Percentiles rank a stretch among this genome's conserved stretches.
These are phyloP conservation scores for Chalaropsis thielavioides DNA, from an alignment of 2,329 filamentous ascomycete genomes.

Conservation along the genomic window DNA sequence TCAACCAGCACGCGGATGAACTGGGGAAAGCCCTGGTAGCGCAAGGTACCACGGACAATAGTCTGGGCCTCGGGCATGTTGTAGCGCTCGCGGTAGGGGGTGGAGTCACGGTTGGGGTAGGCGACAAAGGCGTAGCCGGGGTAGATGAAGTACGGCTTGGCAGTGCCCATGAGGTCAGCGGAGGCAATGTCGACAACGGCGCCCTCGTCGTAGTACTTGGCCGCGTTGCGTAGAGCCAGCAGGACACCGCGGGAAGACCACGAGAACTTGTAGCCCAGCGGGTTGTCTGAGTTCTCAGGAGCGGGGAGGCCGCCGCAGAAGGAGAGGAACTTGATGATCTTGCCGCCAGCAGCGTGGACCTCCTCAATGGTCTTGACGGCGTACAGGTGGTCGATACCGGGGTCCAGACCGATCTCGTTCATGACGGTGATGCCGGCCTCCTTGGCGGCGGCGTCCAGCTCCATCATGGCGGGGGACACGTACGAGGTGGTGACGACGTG, in stretches of 20 bases:
- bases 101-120: constrained; percentile 87
- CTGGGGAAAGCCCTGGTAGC: constrained; percentile 81
- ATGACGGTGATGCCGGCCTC: constrained; percentile 90
- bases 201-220: constrained; percentile 68
- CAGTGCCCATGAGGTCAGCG: constrained; percentile 65
- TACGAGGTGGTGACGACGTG: constrained; percentile 92
- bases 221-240: constrained; percentile 73
- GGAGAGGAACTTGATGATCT: constrained; percentile 65
- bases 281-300: constrained; percentile 66
- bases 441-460: constrained; percentile 70
- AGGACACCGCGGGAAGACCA: constrained; percentile 71
- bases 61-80: constrained; percentile 86
- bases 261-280: constrained; percentile 78
- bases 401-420: constrained; percentile 81
- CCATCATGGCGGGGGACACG: constrained; percentile 81
- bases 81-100: constrained; percentile 77
- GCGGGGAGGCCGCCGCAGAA: constrained; percentile 73
- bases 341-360: constrained; percentile 77
- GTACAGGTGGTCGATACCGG: constrained; percentile 60
- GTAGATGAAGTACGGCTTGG: constrained; percentile 85
- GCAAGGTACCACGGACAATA: constrained; percentile 64
- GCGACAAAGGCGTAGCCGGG: constrained; percentile 79
- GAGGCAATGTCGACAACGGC: constrained; percentile 49
- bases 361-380: constrained; percentile 78
- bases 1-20: constrained; percentile 81